Evolutionary conservation across 768 basidiomycete species (phyloP), one percentile per base, ranked within the genome.

Genomic region (Candolleomyces efflorescens): DNA sequence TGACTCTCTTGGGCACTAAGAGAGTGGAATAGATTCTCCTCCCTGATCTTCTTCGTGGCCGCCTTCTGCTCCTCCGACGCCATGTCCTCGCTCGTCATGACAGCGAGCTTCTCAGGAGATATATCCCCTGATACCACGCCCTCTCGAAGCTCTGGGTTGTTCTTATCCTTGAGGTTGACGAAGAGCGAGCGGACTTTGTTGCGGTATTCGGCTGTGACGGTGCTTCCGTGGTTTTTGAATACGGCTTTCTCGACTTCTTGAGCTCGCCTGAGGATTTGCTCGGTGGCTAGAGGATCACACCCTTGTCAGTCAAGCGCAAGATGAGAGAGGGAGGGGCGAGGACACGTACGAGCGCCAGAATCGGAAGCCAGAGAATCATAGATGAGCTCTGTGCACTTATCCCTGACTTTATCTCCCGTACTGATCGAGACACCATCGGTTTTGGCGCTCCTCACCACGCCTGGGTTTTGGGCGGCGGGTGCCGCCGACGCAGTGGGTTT

Each of bases 91-190:
- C 88, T 92, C 0, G 81, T 78, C 94, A 98, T 97, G 41, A 71
- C 83, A 60, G 83, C 83, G 46, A 98, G 85, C 61, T 78, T 84
- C 51, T 83, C 81, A 0, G 86, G 81, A 0, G 83, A 64, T 1
- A 97, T 72, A 18, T 90, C 87, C 1, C 96, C 96, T 41, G 86
- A 83, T 36, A 96, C 89, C 59, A 99, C 83, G 63, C 84, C 87
- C 67, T 90, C 90, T 45, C 95, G 80, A 55, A 99, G 69, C 26
- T 81, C 80, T 15, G 94, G 94, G 71, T 99, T 99, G 64, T 87
- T 84, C 74, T 93, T 94, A 72, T 96, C 95, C 71, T 97, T 98
- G 64, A 99, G 79, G 71, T 98, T 98, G 64, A 96, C 87, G 68
- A 84, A 95, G 46, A 98, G 71, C 24, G 87, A 87, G 26, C 97